Evolutionary conservation across 306 rosid species (phyloP), one percentile per base, ranked within the genome.

Genomic region (Hippophae gyantsensis): DNA sequence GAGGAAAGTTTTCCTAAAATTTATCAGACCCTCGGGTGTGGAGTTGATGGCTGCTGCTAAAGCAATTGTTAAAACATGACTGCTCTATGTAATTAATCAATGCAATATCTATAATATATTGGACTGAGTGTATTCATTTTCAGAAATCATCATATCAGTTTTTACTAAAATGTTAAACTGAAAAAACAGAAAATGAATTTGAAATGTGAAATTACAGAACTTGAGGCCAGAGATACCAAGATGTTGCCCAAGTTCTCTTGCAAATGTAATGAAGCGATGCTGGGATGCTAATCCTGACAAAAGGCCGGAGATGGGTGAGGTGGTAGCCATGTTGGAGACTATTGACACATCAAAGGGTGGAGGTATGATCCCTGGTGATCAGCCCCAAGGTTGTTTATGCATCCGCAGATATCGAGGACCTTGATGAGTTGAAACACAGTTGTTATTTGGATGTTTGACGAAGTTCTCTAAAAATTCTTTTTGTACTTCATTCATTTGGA

Each of bases 261-360:
- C 99, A 54, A 92, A 87, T 66, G 99, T 92, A 72, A 92, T 92
- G 99, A 92, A 88, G 79, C 87, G 99, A 70, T 92, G 99, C 72
- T 92, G 99, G 99, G 98, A 92, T 57, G 95, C 96, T 0, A 92
- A 87, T 77, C 95, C 96, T 1, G 96, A 92, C 43, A 92, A 66
- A 81, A 81, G 98, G 62, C 98, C 98, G 0, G 98, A 85, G 81
- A 92, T 92, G 98, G 96, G 88, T 59, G 96, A 92, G 70, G 96
- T 82, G 69, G 98, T 87, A 72, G 13, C 75, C 48, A 43, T 92
- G 98, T 62, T 92, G 82, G 98, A 92, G 75, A 89, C 95, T 8
- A 84, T 92, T 13, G 95, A 92, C 78, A 92, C 98, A 13, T 79
- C 95, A 8, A 92, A 85, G 74, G 98, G 98, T 25, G 98, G 98